These are phyloP conservation scores for Boletus fagicola DNA, from an alignment of 768 basidiomycete genomes.

Conservation along the genomic window DNA sequence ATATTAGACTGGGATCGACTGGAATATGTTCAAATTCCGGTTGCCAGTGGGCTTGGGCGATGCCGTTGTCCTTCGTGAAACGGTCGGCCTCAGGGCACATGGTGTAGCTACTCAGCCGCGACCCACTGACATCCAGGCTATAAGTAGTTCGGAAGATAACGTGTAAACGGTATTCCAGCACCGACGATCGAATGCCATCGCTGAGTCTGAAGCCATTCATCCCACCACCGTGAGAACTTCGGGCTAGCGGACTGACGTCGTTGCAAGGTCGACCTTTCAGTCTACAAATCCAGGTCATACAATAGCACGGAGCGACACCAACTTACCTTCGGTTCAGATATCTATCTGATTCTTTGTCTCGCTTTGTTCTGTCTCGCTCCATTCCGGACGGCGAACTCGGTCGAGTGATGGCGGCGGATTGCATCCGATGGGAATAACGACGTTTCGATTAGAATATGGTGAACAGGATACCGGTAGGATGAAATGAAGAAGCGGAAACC, in stretches of 20 bases:
- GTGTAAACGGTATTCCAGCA: neutral
- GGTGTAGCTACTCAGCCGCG: neutral
- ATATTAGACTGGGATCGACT: too few relatives aligned
- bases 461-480: conserved; percentile 2
- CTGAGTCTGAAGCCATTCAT: neutral
- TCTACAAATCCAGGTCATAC: neutral
- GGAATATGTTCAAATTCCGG: too few relatives aligned
- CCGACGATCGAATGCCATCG: neutral
- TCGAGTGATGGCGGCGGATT: conserved; percentile 1
- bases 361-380: conserved; percentile 10
- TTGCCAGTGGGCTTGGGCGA: neutral
- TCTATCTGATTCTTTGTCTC: neutral
- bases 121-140: neutral
- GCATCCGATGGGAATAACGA: conserved; percentile 15
- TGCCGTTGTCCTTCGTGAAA: neutral
- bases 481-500: conserved; percentile 6
- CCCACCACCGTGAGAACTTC: neutral
- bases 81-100: neutral
- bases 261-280: neutral
- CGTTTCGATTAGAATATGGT: conserved; percentile 9
- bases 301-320: too few relatives aligned
- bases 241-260: neutral
- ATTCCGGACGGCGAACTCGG: conserved; percentile 11
- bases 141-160: neutral
- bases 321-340: neutral